Evolutionary conservation across 495 filamentous ascomycete genomes (phyloP), one percentile per base, ranked within the genome.

Genomic region (Tuber borchii): DNA sequence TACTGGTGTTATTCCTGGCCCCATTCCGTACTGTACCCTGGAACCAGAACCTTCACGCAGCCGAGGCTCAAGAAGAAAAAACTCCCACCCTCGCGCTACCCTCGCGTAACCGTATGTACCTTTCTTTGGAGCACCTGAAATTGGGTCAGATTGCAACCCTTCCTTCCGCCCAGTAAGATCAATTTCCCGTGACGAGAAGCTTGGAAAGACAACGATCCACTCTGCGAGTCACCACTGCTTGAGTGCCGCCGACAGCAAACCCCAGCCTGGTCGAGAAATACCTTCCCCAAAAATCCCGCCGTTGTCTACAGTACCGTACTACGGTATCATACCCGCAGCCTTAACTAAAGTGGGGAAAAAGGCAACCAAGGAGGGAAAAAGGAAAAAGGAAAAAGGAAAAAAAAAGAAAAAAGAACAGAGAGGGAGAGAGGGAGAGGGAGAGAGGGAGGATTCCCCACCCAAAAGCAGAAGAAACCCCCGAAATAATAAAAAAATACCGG

Each of bases 21-120:
- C 12, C 2, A 14, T n/a, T 31, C n/a, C 22, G 1, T 10, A 6
- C n/a, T 8, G 1, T 10, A 6, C 22, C 26, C 10, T 61, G 26
- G 56, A 34, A 65, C 26, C 56, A 65, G 56, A 34, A 34, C 26
- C 4, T 65, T 34, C 56, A 17, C 12, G 2, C 10, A 65, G 26
- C 22, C n/a, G 51, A 61, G 51, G 26, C 51, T 26, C 51, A 4
- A 61, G 2, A 61, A 9, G 14, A 56, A 56, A 10, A 26, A 3
- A 6, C 26, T 31, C 56, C 56, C 14, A 3, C n/a, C n/a, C 51
- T 31, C 9, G 51, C 51, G 26, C 51, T 61, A 61, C 5, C 26
- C 56, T 79, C 72, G 76, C 77, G 71, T 77, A 78, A 68, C 69
- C 44, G 51, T 74, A 71, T 75, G 73, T 72, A 75, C 39, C 46